These are phyloP conservation scores for Moesziomyces sp. DNA, from an alignment of 1,284 basidiomycete genomes.

Conservation along the genomic window DNA sequence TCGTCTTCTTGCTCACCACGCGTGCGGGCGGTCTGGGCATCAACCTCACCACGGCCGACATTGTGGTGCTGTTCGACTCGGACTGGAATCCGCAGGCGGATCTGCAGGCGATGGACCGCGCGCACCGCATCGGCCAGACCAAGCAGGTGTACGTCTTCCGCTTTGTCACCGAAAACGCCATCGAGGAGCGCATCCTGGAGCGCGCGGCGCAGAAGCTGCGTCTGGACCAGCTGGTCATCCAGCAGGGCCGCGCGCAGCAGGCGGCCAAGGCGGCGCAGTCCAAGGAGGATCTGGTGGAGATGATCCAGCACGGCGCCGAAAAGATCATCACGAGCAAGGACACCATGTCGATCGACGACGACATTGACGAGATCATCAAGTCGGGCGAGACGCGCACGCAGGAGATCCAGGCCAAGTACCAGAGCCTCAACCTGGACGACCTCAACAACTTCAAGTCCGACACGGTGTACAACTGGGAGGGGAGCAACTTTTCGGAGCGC, in stretches of 20 bases:
- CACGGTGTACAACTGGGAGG: constrained; percentile 85
- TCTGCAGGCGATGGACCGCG: constrained; percentile 98
- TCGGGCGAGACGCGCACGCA: constrained; percentile 84
- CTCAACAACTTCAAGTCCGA: constrained; percentile 97
- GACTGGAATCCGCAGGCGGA: constrained; percentile 99
- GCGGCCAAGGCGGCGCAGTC: constrained; percentile 79
- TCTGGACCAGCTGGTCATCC: constrained; percentile 96
- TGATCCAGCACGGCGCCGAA: constrained; percentile 98
- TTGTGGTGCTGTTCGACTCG: constrained; percentile 96
- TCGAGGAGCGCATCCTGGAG: constrained; percentile 97
- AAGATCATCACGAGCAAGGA: constrained; percentile 84
- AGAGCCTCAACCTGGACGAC: constrained; percentile 90
- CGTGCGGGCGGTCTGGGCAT: constrained; percentile 98
- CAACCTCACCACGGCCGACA: constrained; percentile 93
- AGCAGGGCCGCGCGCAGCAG: constrained; percentile 81
- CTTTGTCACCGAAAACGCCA: constrained; percentile 94
- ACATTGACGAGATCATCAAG: constrained; percentile 91
- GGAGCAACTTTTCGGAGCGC: constrained; percentile 82
- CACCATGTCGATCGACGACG: constrained; percentile 81
- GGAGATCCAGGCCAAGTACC: constrained; percentile 91
- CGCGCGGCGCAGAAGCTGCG: constrained; percentile 94
- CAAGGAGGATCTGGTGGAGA: constrained; percentile 96
- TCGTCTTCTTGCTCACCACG: constrained; percentile 96
- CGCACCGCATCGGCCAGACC: constrained; percentile 97
- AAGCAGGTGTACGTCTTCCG: constrained; percentile 99